A percentile compares a stretch with the other conserved stretches of the same genome.
These are phyloP conservation scores for Cyberlindnera subsufficiens DNA, from an alignment of 805 yeast species.

Conservation along the genomic window DNA sequence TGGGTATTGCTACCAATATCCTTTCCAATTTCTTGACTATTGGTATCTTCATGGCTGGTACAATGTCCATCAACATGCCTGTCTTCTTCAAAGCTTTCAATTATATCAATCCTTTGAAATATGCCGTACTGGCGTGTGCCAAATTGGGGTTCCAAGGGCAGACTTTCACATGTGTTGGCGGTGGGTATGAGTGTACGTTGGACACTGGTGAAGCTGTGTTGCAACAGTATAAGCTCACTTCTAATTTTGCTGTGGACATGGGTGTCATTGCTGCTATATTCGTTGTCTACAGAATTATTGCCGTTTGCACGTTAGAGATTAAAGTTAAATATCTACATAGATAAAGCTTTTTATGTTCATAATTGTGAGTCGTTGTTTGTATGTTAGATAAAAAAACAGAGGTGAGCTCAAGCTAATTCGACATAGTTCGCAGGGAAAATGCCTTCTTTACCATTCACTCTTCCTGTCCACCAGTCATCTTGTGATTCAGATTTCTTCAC, in stretches of 20 bases:
- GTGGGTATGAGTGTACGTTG: conserved; percentile 39
- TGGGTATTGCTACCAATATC: conserved; percentile 75
- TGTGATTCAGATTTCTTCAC: conserved; percentile 79
- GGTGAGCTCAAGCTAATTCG: conserved; percentile 42
- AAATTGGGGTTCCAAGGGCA: conserved; percentile 51
- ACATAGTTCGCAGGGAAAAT: conserved; percentile 98
- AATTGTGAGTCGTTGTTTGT: too few relatives aligned
- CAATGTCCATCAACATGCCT: conserved; percentile 73
- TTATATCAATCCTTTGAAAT: conserved; percentile 70
- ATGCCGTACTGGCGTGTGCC: conserved; percentile 56
- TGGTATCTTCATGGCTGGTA: conserved; percentile 80
- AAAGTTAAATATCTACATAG: conserved; percentile 6
- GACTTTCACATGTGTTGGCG: conserved; percentile 43
- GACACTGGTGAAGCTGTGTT: conserved; percentile 51
- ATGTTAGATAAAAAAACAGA: neutral
- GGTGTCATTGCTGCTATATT: conserved; percentile 11
- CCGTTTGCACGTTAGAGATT: conserved; percentile 8
- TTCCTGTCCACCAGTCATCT: conserved; percentile 99
- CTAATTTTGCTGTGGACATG: conserved; percentile 13
- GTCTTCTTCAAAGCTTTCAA: conserved; percentile 62
- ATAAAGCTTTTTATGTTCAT: neutral
- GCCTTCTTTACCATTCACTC: conserved; percentile 76
- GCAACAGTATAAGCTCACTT: conserved; percentile 38
- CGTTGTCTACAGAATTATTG: conserved; percentile 12
- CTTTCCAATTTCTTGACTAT: conserved; percentile 63